Base-by-base conservation (phyloP, 805 yeast species). In the Brettanomyces bruxellensis region DNA sequence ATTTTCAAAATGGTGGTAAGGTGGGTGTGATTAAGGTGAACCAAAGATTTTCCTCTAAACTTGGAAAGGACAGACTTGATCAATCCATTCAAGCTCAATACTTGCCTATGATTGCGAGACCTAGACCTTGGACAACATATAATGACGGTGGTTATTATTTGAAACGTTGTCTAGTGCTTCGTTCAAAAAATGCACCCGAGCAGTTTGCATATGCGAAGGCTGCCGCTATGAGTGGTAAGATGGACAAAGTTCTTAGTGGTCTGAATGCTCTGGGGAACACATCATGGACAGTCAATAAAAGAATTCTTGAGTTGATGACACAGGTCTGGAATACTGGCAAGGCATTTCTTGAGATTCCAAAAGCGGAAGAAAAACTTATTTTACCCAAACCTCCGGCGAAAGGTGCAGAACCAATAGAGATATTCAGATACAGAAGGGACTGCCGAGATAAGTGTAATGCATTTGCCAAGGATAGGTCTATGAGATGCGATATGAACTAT, bases 401-500 rank as follows among this genome's bases (percentile, higher is more conserved):
- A 44, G 77, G 78, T 49, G 76, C 87, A 1, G 95, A 87, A 47
- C 96, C 96, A 0, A 66, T 73, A 18, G 83, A 69, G 7, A 72
- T 83, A 40, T 74, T 80, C 47, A 83, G 79, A 43, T 86, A 93
- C 76, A 81, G 81, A 54, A 70, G 79, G 25, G 64, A 70, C 43
- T 78, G 86, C 47, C 81, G 79, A 47, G 71, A 69, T 35, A 55
- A 77, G 7, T 72, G 80, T 22, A 76, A 79, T 51, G 81, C 78
- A 39, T 81, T 80, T 49, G 77, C 85, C 9, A 70, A 83, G 23
- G 71, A 75, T 51, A 79, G 93, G 63, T 90, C 98, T 0, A 85
- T 83, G 61, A 78, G 99, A 63, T 93, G 99, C 68, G 97, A 90
- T 64, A 73, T 86, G 51, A 91, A 93, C 62, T 93, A 93, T 64